Evolutionary conservation across 2,329 filamentous ascomycete genomes (phyloP).

Genomic region (Arachnopeziza araneosa): DNA sequence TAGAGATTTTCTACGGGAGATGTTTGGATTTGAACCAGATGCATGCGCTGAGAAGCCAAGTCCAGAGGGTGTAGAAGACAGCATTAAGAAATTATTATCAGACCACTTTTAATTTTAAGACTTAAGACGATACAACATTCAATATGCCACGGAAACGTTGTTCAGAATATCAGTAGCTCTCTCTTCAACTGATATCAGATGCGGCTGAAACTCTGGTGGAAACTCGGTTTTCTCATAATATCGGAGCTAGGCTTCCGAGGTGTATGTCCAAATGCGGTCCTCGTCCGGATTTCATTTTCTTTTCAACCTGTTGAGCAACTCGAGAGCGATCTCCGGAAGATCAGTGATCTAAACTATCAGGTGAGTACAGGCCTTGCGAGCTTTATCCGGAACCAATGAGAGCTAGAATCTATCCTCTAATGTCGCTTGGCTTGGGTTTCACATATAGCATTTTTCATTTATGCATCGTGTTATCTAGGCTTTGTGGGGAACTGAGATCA

Average conservation of each 20-base stretch:
- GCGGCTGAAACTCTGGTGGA: background rate
- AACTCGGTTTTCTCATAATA: background rate
- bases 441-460: slow-evolving; percentile 1
- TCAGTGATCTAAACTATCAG: background rate
- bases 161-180: background rate
- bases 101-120: background rate
- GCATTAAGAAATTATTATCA: slow-evolving; percentile 43
- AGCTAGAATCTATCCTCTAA: background rate
- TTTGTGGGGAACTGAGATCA: background rate
- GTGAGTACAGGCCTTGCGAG: background rate
- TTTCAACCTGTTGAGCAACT: background rate
- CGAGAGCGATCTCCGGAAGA: background rate
- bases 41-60: slow-evolving; percentile 79
- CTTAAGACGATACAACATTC: background rate
- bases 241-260: background rate
- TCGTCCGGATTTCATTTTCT: background rate
- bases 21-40: slow-evolving; percentile 64
- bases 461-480: slow-evolving; percentile 9
- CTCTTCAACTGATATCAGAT: background rate
- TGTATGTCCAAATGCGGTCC: background rate
- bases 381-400: slow-evolving; percentile 6
- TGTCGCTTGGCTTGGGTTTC: background rate
- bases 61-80: slow-evolving; percentile 69
- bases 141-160: background rate
- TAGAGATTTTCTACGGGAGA: slow-evolving; percentile 60